phyloP scores from a whole-genome alignment of 805 yeast genomes.

The Wickerhamomyces bisporus region DNA sequence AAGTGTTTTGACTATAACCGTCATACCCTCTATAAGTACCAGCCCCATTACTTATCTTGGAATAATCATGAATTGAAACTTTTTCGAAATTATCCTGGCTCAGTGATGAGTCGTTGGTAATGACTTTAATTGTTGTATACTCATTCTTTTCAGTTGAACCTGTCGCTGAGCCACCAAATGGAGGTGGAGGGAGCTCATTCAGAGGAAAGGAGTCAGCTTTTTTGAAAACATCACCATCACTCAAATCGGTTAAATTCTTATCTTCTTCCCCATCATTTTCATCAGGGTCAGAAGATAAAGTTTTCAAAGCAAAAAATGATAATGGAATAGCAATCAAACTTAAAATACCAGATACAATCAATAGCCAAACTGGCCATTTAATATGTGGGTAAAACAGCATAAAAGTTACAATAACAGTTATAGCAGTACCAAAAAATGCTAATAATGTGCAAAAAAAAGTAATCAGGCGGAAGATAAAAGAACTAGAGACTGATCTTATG shows the following conservation, averaged over 20 bases:
- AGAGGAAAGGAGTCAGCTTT: constrained; percentile 8
- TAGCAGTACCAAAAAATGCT: constrained; percentile 48
- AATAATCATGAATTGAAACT: constrained; percentile 20
- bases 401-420: constrained; percentile 50
- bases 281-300: constrained; percentile 9
- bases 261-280: constrained; percentile 12
- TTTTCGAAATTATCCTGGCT: constrained; percentile 20
- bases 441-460: constrained; percentile 42
- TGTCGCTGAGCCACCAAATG: constrained; percentile 9
- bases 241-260: constrained; percentile 20
- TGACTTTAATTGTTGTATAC: constrained; percentile 15
- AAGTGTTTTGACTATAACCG: constrained; percentile 1
- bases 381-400: constrained; percentile 60
- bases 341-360: constrained; percentile 61
- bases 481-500: constrained; percentile 21
- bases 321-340: constrained; percentile 48
- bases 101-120: constrained; percentile 21
- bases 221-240: constrained; percentile 19
- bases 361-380: constrained; percentile 68
- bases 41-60: constrained; percentile 10
- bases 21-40: constrained; percentile 13
- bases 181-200: constrained; percentile 11
- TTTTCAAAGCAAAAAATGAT: constrained; percentile 34
- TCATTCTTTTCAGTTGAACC: constrained; percentile 2
- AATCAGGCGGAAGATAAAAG: constrained; percentile 31